phyloP scores from a whole-genome alignment of 306 rosid genomes.

The Rubus idaeus region DNA sequence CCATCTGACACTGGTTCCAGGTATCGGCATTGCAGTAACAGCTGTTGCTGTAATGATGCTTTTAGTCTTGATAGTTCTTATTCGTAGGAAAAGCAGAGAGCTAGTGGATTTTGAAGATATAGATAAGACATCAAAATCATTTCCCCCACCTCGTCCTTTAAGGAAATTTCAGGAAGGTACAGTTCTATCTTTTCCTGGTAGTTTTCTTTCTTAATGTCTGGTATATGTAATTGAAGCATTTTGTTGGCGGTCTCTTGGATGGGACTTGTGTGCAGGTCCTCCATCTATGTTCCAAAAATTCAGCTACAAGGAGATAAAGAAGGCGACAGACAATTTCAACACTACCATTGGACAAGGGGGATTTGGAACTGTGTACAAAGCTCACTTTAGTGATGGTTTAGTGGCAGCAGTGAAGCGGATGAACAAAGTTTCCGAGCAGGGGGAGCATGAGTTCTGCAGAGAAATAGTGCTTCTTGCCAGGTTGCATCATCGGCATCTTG shows the following conservation, averaged over 20 bases:
- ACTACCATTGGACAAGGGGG: conserved; percentile 91
- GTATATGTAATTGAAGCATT: neutral
- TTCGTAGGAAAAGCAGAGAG: conserved; percentile 75
- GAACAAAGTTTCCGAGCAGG: conserved; percentile 83
- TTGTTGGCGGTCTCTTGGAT: conserved; percentile 12
- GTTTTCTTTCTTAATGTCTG: conserved; percentile 22
- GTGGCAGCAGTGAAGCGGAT: conserved; percentile 83
- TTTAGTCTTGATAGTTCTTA: conserved; percentile 72
- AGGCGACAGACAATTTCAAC: conserved; percentile 76
- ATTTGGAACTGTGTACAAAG: conserved; percentile 91
- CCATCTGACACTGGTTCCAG: conserved; percentile 72
- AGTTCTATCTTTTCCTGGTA: conserved; percentile 15
- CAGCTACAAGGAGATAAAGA: conserved; percentile 88
- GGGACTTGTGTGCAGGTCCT: conserved; percentile 56
- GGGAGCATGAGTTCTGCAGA: conserved; percentile 84
- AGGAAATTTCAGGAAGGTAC: conserved; percentile 88
- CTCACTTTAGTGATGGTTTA: conserved; percentile 71
- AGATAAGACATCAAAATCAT: conserved; percentile 54
- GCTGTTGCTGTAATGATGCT: conserved; percentile 66
- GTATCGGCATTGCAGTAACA: conserved; percentile 75
- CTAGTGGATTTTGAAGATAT: conserved; percentile 52
- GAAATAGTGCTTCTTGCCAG: conserved; percentile 93
- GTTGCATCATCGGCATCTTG: conserved; percentile 96
- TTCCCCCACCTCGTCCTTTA: conserved; percentile 45
- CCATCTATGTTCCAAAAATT: conserved; percentile 70